Base-by-base conservation (phyloP, 2,329 filamentous ascomycete species). In the Graphiopsis chlorocephala region DNA sequence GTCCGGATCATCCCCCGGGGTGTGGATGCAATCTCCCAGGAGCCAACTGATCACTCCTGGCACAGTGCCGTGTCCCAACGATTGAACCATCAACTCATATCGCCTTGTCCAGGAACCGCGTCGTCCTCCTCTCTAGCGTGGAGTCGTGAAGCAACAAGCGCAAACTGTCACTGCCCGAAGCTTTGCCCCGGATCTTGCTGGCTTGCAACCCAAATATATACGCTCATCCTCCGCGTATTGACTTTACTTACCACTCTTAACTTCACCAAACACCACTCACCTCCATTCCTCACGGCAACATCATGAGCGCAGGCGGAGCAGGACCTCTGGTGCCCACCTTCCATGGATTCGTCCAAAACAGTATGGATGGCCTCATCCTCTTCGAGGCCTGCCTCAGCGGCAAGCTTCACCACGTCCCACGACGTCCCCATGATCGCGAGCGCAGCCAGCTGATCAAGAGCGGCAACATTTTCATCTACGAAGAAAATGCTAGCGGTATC, bases 401-500 rank as follows among this genome's bases (percentile, higher is more conserved):
- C 12, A 80, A 83, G 23, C 80, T 94, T 10, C 85, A 84, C 57
- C 92, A 95, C 76, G 90, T 95, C 23, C 88, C 91, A 20, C 89
- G 93, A 58, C 85, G 93, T 61, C 93, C 93, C 1, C 92, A 96
- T 75, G 93, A 97, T 72, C 85, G 92, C 60, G 93, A 97, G 78
- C 85, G 93, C 60, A 82, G 83, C 26, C 83, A 86, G 23, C 85
- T 96, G 60, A 95, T 97, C 74, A 86, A 86, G 69, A 96, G 92
- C 70, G 93, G 93, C 38, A 90, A 90, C 69, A 86, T 97, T 55
- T 95, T 97, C 78, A 91, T 97, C 69, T 97, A 97, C 76, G 92
- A 96, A 73, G 92, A 97, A 76, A 89, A 92, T 67, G 89, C 91
- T 0, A 96, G 93, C 0, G 92, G 92, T 5, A 96, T 97, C 79